Evolutionary conservation across 768 basidiomycete species (phyloP), one percentile per base, ranked within the genome.

Genomic region (Suillus occidentalis): DNA sequence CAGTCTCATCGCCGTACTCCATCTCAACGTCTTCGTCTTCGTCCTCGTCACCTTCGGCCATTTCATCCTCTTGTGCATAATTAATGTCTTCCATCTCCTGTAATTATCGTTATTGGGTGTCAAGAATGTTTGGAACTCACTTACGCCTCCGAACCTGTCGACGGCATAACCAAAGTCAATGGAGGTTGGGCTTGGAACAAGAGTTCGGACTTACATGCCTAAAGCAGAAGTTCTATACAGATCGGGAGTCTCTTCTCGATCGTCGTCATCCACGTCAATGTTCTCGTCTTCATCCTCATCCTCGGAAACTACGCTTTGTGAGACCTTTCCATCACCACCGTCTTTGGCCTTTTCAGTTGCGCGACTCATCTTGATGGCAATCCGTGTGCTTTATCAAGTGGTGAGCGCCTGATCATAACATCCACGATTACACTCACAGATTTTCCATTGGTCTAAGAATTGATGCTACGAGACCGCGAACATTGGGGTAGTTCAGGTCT

Each of bases 331-430:
- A 34, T 87, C 88, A 13, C 77, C 69, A 28, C 74, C 73, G 28
- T 87, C 89, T 71, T 91, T 91, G 50, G 70, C 77, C 76, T 88
- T 92, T 56, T 84, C 84, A 16, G 89, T 85, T 10, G 88, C 82
- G 49, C 90, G 87, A 58, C 94, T 97, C 93, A 99, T 96, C 78
- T 97, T 98, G 78, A 97, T 98, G n/a, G 97, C 96, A 62, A 96
- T 84, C 75, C 97, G 97, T 20, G 97, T 92, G 60, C 95, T 97
- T 42, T 59, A 16, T 28, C 66, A 63, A 63, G 66, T 57, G 43
- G 53, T 73, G 13, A 69, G 55, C 56, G n/a, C 59, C 4, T 31
- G 36, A 28, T 31, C 31, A 42, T 40, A 22, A 57, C 10, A 43
- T 16, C 25, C 40, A 8, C 40, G 49, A 56, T 31, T 60, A 59